Evolutionary conservation across 805 yeast genomes (phyloP), one percentile per base, ranked within the genome.

Genomic region (Blastobotrys muscicola): DNA sequence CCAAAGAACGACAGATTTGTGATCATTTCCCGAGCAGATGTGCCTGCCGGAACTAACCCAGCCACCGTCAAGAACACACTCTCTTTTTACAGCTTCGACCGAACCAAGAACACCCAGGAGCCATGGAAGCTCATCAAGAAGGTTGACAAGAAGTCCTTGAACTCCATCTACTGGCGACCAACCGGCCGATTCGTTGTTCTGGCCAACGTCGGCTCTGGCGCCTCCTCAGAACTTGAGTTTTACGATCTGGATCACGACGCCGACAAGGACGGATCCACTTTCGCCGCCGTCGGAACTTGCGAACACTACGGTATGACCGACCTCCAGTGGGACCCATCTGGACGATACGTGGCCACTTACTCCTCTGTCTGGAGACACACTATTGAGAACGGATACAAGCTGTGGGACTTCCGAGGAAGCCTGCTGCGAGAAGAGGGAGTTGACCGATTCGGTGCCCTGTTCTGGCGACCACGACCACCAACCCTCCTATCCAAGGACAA

Each of bases 391-490:
- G 98, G 98, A 50, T 92, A 80, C 76, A 85, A 78, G 63, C 67
- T 92, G 51, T 89, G 72, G 68, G 94, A 87, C 62, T 74, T 85
- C 64, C 80, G 83, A 40, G 99, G 98, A 58, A 72, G 70, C 52
- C 53, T 79, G 51, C 64, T 85, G 48, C 78, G 80, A 54, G 92
- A 84, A 55, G 95, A 89, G 58, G 64, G 74, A 16, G 64, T 85
- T 48, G 92, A 85, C 56, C 83, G 80, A 44, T 86, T 92, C 76
- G 84, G 80, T 67, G 89, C 84, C 49, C 85, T 90, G 58, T 71
- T 77, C 49, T 92, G 99, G 99, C 84, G 99, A 72, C 97, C 97
- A 58, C 81, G 98, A 69, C 98, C 98, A 41, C 76, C 75, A 13
- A 73, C 87, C 2, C 65, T 80, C 51, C 76, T 92, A 60, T 70